A percentile compares a stretch with the other conserved stretches of the same genome.
These are phyloP conservation scores for Pyrenophora teres DNA, from an alignment of 2,329 filamentous ascomycete genomes.

Conservation along the genomic window DNA sequence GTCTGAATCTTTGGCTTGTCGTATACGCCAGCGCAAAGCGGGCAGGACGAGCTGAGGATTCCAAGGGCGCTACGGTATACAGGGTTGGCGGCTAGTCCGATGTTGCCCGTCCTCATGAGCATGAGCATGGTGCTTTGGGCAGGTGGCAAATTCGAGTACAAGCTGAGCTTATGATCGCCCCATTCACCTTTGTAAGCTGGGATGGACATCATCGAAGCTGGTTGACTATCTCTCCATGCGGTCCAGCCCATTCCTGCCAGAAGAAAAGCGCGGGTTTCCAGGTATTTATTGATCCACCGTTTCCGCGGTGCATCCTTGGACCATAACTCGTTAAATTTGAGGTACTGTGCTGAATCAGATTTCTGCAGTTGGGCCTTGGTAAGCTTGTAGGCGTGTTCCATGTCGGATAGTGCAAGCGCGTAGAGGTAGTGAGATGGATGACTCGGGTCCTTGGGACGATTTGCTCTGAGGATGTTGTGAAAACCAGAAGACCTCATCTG, in stretches of 20 bases:
- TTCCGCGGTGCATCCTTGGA: neutral
- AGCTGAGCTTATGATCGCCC: neutral
- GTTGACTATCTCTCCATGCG: neutral
- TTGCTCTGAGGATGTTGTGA: no score
- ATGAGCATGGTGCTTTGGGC: neutral
- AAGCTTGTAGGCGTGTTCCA: no score
- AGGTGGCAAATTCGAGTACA: neutral
- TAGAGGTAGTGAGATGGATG: no score
- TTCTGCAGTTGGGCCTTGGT: no score
- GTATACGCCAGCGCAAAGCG: no score
- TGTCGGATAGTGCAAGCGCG: no score
- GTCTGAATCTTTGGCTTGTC: no score
- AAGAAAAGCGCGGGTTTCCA: no score
- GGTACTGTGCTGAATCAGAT: neutral
- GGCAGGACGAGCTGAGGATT: no score
- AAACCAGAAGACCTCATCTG: neutral
- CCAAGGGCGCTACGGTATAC: no score
- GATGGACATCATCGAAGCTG: neutral
- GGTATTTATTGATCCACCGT: neutral
- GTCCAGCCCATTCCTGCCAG: neutral
- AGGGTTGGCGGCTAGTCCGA: neutral
- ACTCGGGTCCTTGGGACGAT: no score
- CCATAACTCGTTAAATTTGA: neutral
- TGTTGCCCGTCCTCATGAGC: slow-evolving; percentile 1
- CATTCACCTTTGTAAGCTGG: neutral